Evolutionary conservation across 108 stramenopile species (phyloP).

Genomic region (Skeletonema menzelii): DNA sequence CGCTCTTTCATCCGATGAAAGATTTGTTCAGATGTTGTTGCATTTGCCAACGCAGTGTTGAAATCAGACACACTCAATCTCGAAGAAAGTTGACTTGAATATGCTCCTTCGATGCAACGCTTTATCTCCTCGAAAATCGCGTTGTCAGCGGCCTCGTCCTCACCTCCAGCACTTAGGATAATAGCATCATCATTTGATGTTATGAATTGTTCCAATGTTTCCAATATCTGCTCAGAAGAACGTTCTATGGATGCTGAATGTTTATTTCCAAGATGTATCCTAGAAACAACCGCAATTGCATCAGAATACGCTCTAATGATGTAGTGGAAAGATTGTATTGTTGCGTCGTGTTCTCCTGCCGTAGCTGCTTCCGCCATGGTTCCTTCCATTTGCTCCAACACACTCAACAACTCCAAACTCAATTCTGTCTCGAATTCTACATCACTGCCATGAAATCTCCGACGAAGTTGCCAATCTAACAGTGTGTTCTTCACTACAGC

Average conservation of each 20-base stretch:
- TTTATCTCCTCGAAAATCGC: slow-evolving; percentile 19
- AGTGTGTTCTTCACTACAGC: slow-evolving; percentile 21
- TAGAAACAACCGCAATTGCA: slow-evolving; percentile 24
- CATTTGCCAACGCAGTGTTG: slow-evolving; percentile 21
- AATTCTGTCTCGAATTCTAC: slow-evolving; percentile 5
- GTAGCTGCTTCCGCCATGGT: not conserved
- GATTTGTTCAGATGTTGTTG: slow-evolving; percentile 18
- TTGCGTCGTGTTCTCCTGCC: not conserved
- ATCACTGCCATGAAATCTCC: not conserved
- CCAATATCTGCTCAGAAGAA: slow-evolving; percentile 12
- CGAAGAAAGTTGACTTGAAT: slow-evolving; percentile 13
- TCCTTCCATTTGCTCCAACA: slow-evolving; percentile 20
- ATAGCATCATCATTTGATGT: slow-evolving; percentile 11
- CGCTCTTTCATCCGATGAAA: slow-evolving; percentile 26
- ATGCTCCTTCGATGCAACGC: slow-evolving; percentile 30
- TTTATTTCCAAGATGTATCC: slow-evolving; percentile 5
- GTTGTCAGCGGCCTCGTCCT: not conserved
- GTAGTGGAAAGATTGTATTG: not conserved
- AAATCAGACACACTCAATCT: slow-evolving; percentile 12
- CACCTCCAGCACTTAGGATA: not conserved
- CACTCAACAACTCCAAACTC: slow-evolving; percentile 8
- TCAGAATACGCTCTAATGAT: slow-evolving; percentile 32
- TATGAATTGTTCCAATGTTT: slow-evolving; percentile 27
- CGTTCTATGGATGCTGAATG: not conserved
- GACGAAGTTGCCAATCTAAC: slow-evolving; percentile 22